Evolutionary conservation across 2,329 filamentous ascomycete species (phyloP).

Genomic region (Ceratocystis huliohia): DNA sequence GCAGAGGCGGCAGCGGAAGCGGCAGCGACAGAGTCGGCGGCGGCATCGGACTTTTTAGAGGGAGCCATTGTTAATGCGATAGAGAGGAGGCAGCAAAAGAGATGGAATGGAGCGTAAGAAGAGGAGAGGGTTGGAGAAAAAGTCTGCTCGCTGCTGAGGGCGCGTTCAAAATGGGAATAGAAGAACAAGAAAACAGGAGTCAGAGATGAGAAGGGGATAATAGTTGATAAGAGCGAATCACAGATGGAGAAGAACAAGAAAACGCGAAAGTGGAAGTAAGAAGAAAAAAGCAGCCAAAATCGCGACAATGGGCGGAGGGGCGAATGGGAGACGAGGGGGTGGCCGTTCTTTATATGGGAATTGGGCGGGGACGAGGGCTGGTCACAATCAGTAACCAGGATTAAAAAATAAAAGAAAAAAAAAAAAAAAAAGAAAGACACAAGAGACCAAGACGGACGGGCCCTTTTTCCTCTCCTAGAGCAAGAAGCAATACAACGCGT

Average conservation of each 20-base stretch:
- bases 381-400: slow-evolving; percentile 29
- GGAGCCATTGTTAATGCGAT: slow-evolving; percentile 40
- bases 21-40: slow-evolving; percentile 26
- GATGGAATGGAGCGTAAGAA: neutral
- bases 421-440: neutral
- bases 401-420: neutral
- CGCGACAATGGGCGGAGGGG: slow-evolving; percentile 30
- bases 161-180: too few relatives aligned
- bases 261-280: slow-evolving; percentile 24
- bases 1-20: slow-evolving; percentile 22
- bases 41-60: slow-evolving; percentile 39
- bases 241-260: slow-evolving; percentile 24
- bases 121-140: neutral
- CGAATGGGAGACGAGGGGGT: slow-evolving; percentile 33
- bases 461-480: neutral
- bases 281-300: slow-evolving; percentile 25
- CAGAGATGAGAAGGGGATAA: neutral
- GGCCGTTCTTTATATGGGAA: slow-evolving; percentile 45
- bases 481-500: too few relatives aligned
- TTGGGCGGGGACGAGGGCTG: slow-evolving; percentile 39
- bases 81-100: slow-evolving; percentile 10
- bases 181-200: too few relatives aligned
- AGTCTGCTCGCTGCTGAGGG: neutral
- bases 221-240: slow-evolving; percentile 22
- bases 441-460: neutral